Conservation (phyloP, 345 rosid genomes). For the Erucastrum elatum region DNA sequence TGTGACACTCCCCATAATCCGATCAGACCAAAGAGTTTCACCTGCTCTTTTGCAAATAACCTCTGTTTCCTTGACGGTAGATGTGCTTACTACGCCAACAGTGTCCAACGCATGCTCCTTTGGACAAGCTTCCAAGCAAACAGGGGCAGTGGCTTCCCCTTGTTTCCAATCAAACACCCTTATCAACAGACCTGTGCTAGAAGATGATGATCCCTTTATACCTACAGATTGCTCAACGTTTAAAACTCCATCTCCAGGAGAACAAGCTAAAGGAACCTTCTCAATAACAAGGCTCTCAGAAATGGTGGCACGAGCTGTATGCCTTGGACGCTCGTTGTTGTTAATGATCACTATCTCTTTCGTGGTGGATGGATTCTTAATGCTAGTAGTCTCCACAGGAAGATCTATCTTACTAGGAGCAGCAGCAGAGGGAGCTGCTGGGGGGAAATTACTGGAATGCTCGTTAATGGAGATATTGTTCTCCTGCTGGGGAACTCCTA, state of each 20-base stretch:
- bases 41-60: constrained; percentile 69
- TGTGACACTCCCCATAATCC: constrained; percentile 83
- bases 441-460: constrained; percentile 48
- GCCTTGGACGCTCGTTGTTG: constrained; percentile 75
- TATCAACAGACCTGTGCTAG: constrained; percentile 54
- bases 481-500: constrained; percentile 74
- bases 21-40: constrained; percentile 86
- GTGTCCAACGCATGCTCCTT: constrained; percentile 78
- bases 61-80: constrained; percentile 80
- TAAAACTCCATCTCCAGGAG: constrained; percentile 58
- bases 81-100: constrained; percentile 64
- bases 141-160: constrained; percentile 61
- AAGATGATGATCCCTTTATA: constrained; percentile 52
- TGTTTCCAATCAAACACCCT: constrained; percentile 85
- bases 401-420: constrained; percentile 42
- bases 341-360: constrained; percentile 51
- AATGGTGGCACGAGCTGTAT: constrained; percentile 73
- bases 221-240: constrained; percentile 63
- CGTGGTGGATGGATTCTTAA: constrained; percentile 47
- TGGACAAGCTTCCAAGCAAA: constrained; percentile 90
- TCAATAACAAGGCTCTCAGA: constrained; percentile 83
- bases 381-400: constrained; percentile 44
- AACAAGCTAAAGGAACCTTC: constrained; percentile 58
- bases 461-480: constrained; percentile 40
- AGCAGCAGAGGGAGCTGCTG: constrained; percentile 38